Conservation (phyloP, 1,284 basidiomycete genomes). For the Exobasidium cylindrosporum region DNA sequence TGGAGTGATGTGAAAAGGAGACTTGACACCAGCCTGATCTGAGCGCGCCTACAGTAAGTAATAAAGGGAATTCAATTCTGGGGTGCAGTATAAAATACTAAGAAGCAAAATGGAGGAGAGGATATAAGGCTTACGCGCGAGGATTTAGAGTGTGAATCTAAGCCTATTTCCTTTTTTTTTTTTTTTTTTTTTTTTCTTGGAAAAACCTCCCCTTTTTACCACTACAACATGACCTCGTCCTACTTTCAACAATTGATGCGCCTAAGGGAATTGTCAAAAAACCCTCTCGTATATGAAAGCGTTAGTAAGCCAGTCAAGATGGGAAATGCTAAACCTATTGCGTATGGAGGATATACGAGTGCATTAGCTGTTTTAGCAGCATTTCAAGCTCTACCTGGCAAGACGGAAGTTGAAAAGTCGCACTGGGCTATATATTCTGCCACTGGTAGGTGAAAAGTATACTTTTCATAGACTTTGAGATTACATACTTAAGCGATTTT, state of each 20-base stretch:
- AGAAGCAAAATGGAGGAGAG: too few relatives aligned
- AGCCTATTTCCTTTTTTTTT: too few relatives aligned
- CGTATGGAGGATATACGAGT: conserved; percentile 43
- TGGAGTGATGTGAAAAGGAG: background rate
- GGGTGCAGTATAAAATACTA: too few relatives aligned
- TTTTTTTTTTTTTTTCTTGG: too few relatives aligned
- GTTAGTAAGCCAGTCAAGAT: conserved; percentile 21
- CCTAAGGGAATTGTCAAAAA: background rate
- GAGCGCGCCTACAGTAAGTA: too few relatives aligned
- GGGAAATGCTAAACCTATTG: conserved; percentile 43
- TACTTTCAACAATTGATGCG: background rate
- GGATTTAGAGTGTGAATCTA: too few relatives aligned
- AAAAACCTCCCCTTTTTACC: background rate
- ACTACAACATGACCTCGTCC: background rate
- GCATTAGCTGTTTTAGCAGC: conserved; percentile 32
- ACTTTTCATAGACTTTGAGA: too few relatives aligned
- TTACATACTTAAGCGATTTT: too few relatives aligned
- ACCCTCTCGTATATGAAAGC: conserved; percentile 19
- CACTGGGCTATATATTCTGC: conserved; percentile 31
- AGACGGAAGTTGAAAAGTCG: conserved; percentile 13
- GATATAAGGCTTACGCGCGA: too few relatives aligned
- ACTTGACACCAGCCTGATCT: too few relatives aligned
- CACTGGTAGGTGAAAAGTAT: too few relatives aligned
- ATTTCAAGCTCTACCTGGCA: conserved; percentile 28
- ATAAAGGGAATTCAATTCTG: too few relatives aligned